Percentiles rank a stretch among this genome's conserved stretches.
Evolutionary conservation across 2,329 filamentous ascomycete species (phyloP).

Genomic region (Xylariaceae sp.): DNA sequence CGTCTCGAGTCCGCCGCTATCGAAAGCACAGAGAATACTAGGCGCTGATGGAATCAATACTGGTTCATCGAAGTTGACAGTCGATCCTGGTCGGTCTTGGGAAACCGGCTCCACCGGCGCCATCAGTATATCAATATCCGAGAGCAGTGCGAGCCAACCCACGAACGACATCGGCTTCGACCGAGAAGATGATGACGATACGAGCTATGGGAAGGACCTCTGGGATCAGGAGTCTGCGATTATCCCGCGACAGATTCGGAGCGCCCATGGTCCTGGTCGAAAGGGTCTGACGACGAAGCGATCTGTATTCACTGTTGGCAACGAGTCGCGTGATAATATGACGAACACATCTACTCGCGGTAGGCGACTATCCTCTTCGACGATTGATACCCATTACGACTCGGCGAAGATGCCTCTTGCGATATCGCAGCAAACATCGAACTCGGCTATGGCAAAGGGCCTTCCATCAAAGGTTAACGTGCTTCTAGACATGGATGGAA

Average conservation of each 20-base stretch:
- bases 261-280: constrained; percentile 27
- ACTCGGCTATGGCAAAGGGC: constrained; percentile 64
- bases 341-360: constrained; percentile 54
- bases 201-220: constrained; percentile 37
- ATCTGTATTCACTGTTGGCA: constrained; percentile 37
- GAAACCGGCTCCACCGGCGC: constrained; percentile 52
- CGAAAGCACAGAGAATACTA: constrained; percentile 60
- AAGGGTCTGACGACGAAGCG: constrained; percentile 34
- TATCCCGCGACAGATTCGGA: constrained; percentile 46
- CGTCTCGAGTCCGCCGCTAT: constrained; percentile 49
- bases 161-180: constrained; percentile 40
- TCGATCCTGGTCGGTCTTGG: constrained; percentile 45
- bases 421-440: constrained; percentile 66
- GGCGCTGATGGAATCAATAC: constrained; percentile 54
- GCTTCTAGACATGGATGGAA: constrained; percentile 55
- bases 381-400: constrained; percentile 64
- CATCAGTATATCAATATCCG: constrained; percentile 54
- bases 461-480: constrained; percentile 55
- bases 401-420: constrained; percentile 61
- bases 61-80: constrained; percentile 41
- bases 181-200: constrained; percentile 36
- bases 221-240: constrained; percentile 59
- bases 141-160: constrained; percentile 48
- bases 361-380: constrained; percentile 60
- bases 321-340: constrained; percentile 37